Conservation (phyloP, 805 yeast genomes). For the Ogataea corticis region DNA sequence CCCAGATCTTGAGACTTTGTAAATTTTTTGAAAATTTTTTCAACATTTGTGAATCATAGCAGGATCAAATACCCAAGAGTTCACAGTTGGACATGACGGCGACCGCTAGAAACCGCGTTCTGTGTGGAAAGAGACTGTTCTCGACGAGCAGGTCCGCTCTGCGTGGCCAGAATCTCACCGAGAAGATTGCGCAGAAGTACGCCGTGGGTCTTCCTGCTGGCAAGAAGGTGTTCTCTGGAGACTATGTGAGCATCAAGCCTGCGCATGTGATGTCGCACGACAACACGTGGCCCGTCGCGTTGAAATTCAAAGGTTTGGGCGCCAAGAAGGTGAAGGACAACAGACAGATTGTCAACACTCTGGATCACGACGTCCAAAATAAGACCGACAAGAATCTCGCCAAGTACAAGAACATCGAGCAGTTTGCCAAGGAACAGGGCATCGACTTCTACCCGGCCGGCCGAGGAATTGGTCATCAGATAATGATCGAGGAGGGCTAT, state of each 20-base stretch:
- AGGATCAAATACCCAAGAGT: neutral
- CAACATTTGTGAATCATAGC: neutral
- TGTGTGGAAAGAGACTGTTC: conserved; percentile 14
- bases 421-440: conserved; percentile 87
- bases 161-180: conserved; percentile 83
- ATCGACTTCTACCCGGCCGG: conserved; percentile 98
- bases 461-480: conserved; percentile 98
- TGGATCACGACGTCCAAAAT: conserved; percentile 98
- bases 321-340: conserved; percentile 81
- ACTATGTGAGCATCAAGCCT: conserved; percentile 91
- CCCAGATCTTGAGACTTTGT: neutral
- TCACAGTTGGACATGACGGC: neutral
- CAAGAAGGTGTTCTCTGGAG: conserved; percentile 83
- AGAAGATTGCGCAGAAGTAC: conserved; percentile 90
- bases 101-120: neutral
- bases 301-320: conserved; percentile 93
- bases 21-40: neutral
- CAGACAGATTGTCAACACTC: conserved; percentile 90
- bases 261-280: conserved; percentile 99
- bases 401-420: conserved; percentile 85
- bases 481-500: conserved; percentile 98
- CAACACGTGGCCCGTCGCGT: conserved; percentile 98
- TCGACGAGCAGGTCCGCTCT: conserved; percentile 18
- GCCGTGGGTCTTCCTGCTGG: conserved; percentile 82
- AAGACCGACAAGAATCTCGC: conserved; percentile 83